Conservation (phyloP, 1,139 yeast genomes). For the Magnusiomyces ingens region DNA sequence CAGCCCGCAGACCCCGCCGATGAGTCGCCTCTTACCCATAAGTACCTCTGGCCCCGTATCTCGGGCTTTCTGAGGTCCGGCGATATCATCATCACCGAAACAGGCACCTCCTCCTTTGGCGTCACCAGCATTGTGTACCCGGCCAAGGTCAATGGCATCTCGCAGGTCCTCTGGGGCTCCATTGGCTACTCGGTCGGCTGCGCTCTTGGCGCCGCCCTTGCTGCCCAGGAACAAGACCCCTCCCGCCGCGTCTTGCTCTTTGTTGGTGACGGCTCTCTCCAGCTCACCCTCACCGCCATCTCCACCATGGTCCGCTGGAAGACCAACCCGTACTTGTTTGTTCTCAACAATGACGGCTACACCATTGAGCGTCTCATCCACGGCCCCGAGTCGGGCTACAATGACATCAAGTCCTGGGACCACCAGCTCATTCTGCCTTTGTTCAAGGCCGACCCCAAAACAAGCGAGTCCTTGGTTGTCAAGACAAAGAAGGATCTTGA, state of each 20-base stretch:
- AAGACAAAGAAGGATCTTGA: conserved; percentile 63
- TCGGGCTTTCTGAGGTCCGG: conserved; percentile 71
- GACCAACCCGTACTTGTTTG: conserved; percentile 71
- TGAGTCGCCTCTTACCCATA: conserved; percentile 51
- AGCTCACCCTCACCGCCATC: conserved; percentile 81
- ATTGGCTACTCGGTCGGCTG: conserved; percentile 87
- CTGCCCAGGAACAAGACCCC: conserved; percentile 68
- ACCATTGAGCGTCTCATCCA: conserved; percentile 86
- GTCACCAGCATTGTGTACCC: conserved; percentile 76
- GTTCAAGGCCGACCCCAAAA: conserved; percentile 53
- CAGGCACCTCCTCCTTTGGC: conserved; percentile 90
- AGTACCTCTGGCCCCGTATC: conserved; percentile 75
- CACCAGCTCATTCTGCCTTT: conserved; percentile 60
- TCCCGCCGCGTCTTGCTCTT: conserved; percentile 68
- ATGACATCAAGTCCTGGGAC: conserved; percentile 79
- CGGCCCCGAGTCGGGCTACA: conserved; percentile 69
- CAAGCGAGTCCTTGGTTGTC: conserved; percentile 41
- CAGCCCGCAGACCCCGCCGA: conserved; percentile 25
- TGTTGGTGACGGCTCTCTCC: conserved; percentile 88
- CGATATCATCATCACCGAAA: conserved; percentile 76
- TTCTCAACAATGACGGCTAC: conserved; percentile 81
- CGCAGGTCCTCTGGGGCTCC: conserved; percentile 88
- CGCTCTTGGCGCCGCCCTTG: conserved; percentile 76
- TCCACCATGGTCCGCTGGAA: conserved; percentile 79
- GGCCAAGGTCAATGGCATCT: conserved; percentile 62